Evolutionary conservation across 495 filamentous ascomycete genomes (phyloP), one percentile per base, ranked within the genome.

Genomic region (Polyplosphaeria fusca): DNA sequence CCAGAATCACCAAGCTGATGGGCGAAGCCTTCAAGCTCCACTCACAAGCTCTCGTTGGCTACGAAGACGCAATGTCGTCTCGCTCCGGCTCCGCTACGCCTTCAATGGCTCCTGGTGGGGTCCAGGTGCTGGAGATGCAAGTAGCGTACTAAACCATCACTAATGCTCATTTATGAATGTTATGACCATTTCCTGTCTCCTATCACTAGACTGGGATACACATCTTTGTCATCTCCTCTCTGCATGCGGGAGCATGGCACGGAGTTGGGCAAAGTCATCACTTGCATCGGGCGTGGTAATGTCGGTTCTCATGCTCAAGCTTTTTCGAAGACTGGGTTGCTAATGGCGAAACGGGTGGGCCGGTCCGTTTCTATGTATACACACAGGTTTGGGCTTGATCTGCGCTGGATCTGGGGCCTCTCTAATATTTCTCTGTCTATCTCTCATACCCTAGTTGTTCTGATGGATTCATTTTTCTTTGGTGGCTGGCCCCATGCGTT

Each of bases 1-100:
- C 39, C 56, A 98, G 93, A 58, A 96, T 98, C 69, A 96, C 92
- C 64, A 89, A 93, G 70, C 80, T 97, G 28, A 94, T 98, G 87
- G 93, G 93, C 69, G 94, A 97, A 70, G 91, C 93, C 43, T 98
- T 97, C 83, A 91, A 93, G 68, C 86, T 96, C 53, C 91, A 96
- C 73, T 87, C 93, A 14, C 90, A 97, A 72, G 91, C 93, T 47
- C 82, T 98, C 19, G 81, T 88, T 40, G 89, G 93, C 70, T 96
- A 95, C 70, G 91, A 95, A 65, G 94, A 96, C 68, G 88, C 80
- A 27, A 53, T 73, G 41, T 70, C 70, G 4, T 66, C 67, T 7
- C 68, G 57, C 25, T 68, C 65, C 25, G 66, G 66, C 37, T 67
- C 66, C 27, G 51, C 68, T 5, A 68, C 66, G 18, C 66, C 66